Conservation (phyloP, 73 alveolate genomes). For the Paramecium biaurelia region DNA sequence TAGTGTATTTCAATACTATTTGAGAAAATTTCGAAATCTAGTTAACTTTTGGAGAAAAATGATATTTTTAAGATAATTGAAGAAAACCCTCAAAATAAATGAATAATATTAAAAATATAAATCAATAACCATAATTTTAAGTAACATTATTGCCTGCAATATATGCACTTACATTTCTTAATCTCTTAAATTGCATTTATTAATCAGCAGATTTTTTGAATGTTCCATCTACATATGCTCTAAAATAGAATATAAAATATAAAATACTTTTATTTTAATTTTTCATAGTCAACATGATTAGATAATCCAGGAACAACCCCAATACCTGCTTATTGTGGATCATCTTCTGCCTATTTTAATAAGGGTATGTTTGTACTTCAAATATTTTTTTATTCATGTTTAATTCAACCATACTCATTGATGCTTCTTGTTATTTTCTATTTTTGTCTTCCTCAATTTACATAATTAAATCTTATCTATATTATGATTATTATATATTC, state of each 20-base stretch:
- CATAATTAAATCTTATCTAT: neutral
- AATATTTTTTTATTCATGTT: neutral
- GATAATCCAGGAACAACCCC: constrained; percentile 49
- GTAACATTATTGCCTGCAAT: constrained; percentile 15
- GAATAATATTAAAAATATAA: neutral
- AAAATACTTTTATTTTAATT: neutral
- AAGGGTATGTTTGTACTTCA: neutral
- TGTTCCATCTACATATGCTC: constrained; percentile 14
- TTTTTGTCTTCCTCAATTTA: constrained; percentile 11
- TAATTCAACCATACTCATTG: constrained; percentile 37
- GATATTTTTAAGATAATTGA: neutral
- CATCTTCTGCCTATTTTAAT: neutral
- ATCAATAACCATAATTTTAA: neutral
- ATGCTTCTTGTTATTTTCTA: constrained; percentile 29
- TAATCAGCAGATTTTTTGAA: neutral
- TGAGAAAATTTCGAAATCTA: neutral
- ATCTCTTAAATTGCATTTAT: neutral
- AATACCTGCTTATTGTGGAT: neutral
- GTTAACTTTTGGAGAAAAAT: neutral
- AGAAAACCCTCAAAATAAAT: neutral
- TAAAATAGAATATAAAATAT: neutral
- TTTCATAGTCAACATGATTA: constrained; percentile 14
- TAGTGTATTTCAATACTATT: neutral
- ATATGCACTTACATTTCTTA: constrained; percentile 10
- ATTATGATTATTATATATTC: neutral